Base-by-base conservation (phyloP, 2,329 filamentous ascomycete species). In the Chaetomium strumarium region DNA sequence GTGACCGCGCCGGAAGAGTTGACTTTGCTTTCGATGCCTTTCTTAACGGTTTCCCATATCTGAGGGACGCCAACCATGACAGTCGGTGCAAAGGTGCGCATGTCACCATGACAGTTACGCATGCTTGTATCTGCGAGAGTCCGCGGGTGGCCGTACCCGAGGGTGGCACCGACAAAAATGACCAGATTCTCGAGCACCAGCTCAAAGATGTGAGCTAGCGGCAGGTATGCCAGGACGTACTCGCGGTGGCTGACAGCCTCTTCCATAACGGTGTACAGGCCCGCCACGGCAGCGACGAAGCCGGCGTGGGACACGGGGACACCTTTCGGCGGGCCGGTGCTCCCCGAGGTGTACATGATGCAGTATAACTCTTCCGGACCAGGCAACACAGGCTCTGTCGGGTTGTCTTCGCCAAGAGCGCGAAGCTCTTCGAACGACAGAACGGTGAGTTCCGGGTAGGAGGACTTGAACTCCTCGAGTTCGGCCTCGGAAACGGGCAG, bases 31-130 rank as follows among this genome's bases (percentile, higher is more conserved):
- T 92, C 75, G 63, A 99, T 88, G 50, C 93, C 93, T 77, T 99
- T 99, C 76, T 90, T 92, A 64, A 99, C 86, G 1, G 89, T 91
- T 73, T 99, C 93, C 91, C 92, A 99, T 31, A 99, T 86, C 53
- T 95, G 91, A 1, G 93, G 93, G 3, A 99, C 93, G 68, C 93
- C 93, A 37, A 96, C 87, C 67, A 99, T 80, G 66, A 96, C 80
- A 2, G 90, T 95, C 1, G 93, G 93, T 62, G 80, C 81, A 67
- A 97, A 86, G 66, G 96, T 91, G 55, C 88, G 86, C 72, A 99
- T 96, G 63, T 99, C 93, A 62, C 93, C 92, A 61, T 85, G 83
- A 74, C 88, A 96, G 70, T 97, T 93, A 60, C 85, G 84, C 71
- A 95, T 86, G 17, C 88, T 95, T 3, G 75, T 72, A 66, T 97